Base-by-base conservation (phyloP, 1,284 basidiomycete genomes). In the Naganishia cerealis region DNA sequence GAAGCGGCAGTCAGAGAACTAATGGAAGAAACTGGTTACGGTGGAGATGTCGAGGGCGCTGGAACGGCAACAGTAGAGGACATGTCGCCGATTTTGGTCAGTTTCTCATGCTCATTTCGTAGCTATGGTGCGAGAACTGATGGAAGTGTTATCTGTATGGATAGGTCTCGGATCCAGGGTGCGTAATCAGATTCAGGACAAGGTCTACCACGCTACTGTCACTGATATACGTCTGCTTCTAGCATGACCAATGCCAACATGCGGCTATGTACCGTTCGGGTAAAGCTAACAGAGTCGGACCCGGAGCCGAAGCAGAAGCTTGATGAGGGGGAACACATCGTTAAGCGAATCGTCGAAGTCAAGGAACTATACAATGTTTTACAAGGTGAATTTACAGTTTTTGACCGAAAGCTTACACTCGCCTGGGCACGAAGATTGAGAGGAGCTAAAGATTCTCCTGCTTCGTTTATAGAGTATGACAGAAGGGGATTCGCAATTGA, bases 1-100 rank as follows among this genome's bases (percentile, higher is more conserved):
- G 72, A 73, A 0, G 74, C 91, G 0, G 93, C 91, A 0, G 83
- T 92, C 42, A 86, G 93, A 42, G 94, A 97, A 76, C 84, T 97
- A 9, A 84, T 88, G 73, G 94, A 97, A 80, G 94, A 96, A 80
- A 95, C 92, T 0, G 93, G 93, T 1, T 94, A 89, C 79, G 80
- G 78, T 0, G 77, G 77, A 3, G 72, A 75, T 1, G 74, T 73
- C n/a, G 73, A 73, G 40, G 70, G 86, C 83, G n/a, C 82, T 84
- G 72, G 80, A 0, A 74, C 75, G 29, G 78, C 73, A 3, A 71
- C 81, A 46, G 83, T 92, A 42, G 75, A 88, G 36, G 84, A 90
- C 63, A 83, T 87, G 0, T 88, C 90, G 1, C 86, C 89, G 0
- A 77, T 90, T 1, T 77, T 91, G 33, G 90, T 90, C 50, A 84